Evolutionary conservation across 2,329 filamentous ascomycete genomes (phyloP), one percentile per base, ranked within the genome.

Genomic region (Ascochyta pisi): DNA sequence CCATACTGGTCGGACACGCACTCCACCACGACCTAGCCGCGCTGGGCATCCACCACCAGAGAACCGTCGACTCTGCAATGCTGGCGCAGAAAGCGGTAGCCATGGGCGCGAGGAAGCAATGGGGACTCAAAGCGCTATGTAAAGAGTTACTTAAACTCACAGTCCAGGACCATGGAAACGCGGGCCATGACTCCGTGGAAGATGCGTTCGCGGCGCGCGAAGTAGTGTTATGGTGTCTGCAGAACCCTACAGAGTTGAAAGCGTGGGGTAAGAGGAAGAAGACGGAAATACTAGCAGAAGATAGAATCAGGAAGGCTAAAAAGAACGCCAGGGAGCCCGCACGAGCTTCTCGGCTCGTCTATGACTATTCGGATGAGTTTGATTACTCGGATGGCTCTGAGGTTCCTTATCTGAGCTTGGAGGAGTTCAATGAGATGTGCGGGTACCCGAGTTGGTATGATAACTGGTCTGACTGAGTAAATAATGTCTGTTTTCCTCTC

Each of bases 1-100:
- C 82, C 0, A 73, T 84, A 2, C 63, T 84, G 7, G 64, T 83
- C 8, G 82, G 82, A 1, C 82, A 84, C 46, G 67, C 77, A 3
- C 65, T 83, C 4, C 54, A 78, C 6, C 64, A 80, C 47, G 82
- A 84, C 53, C 66, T 84, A 0, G 65, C 74, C 6, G 75, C 75
- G 1, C 64, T 84, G 12, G 72, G 77, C 3, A 75, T 83, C 9
- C 59, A 74, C 0, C 81, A 83, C 58, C 40, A 54, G 1, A 70
- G 65, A 16, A 68, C 82, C 16, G 74, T 84, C 6, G 82, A 84
- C 50, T 77, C 80, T 1, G 66, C 66, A 0, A 74, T 81, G 12
- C 50, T 83, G 31, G 74, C 77, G 1, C 69, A 69, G 0, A 72
- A 78, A 27, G 75, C 70, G 1, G 74, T 75, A 6, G 73, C 55